A percentile compares a stretch with the other conserved stretches of the same genome.
These are phyloP conservation scores for Leccinum ochraceum DNA, from an alignment of 768 basidiomycete species.

Conservation along the genomic window DNA sequence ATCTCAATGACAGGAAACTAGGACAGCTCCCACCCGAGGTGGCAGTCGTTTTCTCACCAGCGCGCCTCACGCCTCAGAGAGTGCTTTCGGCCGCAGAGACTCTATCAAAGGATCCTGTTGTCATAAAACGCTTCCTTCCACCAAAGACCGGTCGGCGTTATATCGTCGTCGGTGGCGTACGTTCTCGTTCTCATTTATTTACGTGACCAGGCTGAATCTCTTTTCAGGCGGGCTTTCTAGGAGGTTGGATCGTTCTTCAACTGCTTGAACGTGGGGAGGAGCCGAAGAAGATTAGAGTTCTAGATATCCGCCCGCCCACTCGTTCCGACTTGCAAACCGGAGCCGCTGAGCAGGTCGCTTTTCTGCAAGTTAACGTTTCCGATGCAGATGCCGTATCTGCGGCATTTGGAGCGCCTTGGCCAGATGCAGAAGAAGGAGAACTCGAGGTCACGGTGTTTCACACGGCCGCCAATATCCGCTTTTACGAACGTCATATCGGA, in stretches of 20 bases:
- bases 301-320: conserved; percentile 66
- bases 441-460: conserved; percentile 65
- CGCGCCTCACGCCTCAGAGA: conserved; percentile 47
- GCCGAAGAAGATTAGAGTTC: conserved; percentile 58
- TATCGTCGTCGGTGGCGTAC: conserved; percentile 74
- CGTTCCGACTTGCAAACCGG: conserved; percentile 58
- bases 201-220: background rate
- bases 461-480: conserved; percentile 76
- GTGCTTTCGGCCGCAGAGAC: conserved; percentile 41
- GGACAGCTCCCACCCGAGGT: conserved; percentile 50
- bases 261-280: conserved; percentile 72
- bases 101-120: conserved; percentile 37
- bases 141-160: conserved; percentile 73
- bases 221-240: conserved; percentile 67
- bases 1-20: conserved; percentile 57
- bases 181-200: conserved; percentile 22
- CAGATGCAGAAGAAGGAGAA: conserved; percentile 29
- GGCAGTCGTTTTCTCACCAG: conserved; percentile 46
- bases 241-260: conserved; percentile 75
- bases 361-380: conserved; percentile 59
- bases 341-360: conserved; percentile 51
- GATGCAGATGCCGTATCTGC: conserved; percentile 51
- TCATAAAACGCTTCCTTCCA: conserved; percentile 50
- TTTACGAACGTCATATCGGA: conserved; percentile 60
- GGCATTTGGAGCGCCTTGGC: conserved; percentile 70